Conservation (phyloP, 768 basidiomycete species). For the Lyophyllum shimeji region DNA sequence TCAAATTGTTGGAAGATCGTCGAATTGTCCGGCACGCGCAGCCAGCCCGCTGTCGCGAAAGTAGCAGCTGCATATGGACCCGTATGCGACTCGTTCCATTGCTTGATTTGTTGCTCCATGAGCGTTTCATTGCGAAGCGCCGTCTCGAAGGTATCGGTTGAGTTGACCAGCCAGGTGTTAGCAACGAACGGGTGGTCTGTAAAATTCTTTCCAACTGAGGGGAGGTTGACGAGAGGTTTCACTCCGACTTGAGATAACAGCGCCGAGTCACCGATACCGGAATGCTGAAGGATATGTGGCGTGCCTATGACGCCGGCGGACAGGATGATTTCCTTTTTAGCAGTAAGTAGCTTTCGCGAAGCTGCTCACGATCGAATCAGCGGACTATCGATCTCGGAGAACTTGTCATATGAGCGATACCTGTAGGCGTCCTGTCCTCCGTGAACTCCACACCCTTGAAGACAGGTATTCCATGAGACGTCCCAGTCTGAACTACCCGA, state of each 20-base stretch:
- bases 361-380: not conserved
- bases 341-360: conserved; percentile 17
- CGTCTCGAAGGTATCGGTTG: conserved; percentile 25
- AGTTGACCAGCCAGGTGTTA: conserved; percentile 26
- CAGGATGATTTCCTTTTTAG: conserved; percentile 32
- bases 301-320: conserved; percentile 31
- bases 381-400: not conserved
- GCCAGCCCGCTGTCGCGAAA: conserved; percentile 22
- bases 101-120: conserved; percentile 13
- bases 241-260: conserved; percentile 19
- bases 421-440: conserved; percentile 1
- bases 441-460: conserved; percentile 26
- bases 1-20: conserved; percentile 18
- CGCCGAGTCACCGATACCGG: conserved; percentile 26
- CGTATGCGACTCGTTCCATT: conserved; percentile 20
- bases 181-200: conserved; percentile 30
- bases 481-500: conserved; percentile 21
- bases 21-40: conserved; percentile 23
- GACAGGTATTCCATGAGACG: conserved; percentile 10
- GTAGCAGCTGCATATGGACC: conserved; percentile 19
- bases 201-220: conserved; percentile 30
- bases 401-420: not conserved
- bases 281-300: conserved; percentile 27
- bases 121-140: conserved; percentile 20
- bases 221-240: conserved; percentile 24